phyloP scores from a whole-genome alignment of 83 land plant species.

The Picea mariana region DNA sequence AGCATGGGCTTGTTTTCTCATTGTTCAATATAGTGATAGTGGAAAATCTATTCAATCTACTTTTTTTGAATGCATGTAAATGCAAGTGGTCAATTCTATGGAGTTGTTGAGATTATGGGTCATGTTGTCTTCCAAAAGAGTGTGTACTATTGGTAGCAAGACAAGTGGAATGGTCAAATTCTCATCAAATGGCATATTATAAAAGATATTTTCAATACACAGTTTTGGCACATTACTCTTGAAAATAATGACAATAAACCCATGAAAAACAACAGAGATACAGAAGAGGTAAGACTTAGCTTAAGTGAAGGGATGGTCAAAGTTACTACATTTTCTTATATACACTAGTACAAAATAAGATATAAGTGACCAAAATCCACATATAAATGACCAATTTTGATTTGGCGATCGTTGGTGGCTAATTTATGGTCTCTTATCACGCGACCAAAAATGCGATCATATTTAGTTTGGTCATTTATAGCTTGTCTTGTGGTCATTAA shows the following conservation, averaged over 20 bases:
- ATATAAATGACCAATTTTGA: too few relatives aligned
- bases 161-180: slow-evolving; percentile 64
- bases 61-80: slow-evolving; percentile 27
- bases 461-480: too few relatives aligned
- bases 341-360: background rate
- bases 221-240: slow-evolving; percentile 37
- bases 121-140: slow-evolving; percentile 44
- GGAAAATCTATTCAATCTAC: background rate
- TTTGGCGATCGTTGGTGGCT: too few relatives aligned
- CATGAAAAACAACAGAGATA: slow-evolving; percentile 56
- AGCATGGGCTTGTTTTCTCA: background rate
- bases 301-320: background rate
- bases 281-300: slow-evolving; percentile 35
- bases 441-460: too few relatives aligned
- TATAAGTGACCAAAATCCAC: too few relatives aligned
- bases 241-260: slow-evolving; percentile 60
- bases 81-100: slow-evolving; percentile 54
- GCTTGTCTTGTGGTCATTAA: too few relatives aligned
- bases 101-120: slow-evolving; percentile 50
- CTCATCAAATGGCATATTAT: slow-evolving; percentile 51
- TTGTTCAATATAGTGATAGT: background rate
- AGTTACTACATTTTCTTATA: background rate
- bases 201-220: slow-evolving; percentile 47
- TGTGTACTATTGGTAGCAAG: slow-evolving; percentile 53
- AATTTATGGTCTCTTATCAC: too few relatives aligned